These are phyloP conservation scores for Cunninghamia lanceolata DNA, from an alignment of 75 land plant genomes.

Conservation along the genomic window DNA sequence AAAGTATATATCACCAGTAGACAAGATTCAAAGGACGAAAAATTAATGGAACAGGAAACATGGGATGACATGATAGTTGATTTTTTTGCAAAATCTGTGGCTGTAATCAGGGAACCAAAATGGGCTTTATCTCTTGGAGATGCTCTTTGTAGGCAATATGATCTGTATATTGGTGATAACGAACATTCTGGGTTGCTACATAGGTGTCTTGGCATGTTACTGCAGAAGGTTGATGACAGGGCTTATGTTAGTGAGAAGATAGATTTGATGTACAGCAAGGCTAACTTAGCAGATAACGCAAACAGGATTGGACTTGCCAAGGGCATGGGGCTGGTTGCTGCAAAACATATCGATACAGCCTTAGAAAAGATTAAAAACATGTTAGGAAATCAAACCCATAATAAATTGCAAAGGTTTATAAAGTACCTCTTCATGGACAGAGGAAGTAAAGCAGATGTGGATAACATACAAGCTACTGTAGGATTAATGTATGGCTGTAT, in stretches of 20 bases:
- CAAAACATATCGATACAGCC: slow-evolving; percentile 89
- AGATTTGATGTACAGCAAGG: slow-evolving; percentile 78
- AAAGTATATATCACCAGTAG: slow-evolving; percentile 79
- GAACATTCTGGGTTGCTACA: slow-evolving; percentile 89
- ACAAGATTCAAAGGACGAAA: slow-evolving; percentile 82
- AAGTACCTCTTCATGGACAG: slow-evolving; percentile 40
- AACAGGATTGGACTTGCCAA: slow-evolving; percentile 94
- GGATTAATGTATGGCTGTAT: slow-evolving; percentile 97
- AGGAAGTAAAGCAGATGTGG: slow-evolving; percentile 53
- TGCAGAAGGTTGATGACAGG: slow-evolving; percentile 80
- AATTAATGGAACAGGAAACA: slow-evolving; percentile 61
- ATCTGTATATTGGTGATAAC: slow-evolving; percentile 65
- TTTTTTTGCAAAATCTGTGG: slow-evolving; percentile 89
- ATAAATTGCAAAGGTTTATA: slow-evolving; percentile 64
- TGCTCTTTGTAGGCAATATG: slow-evolving; percentile 70
- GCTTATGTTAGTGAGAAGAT: slow-evolving; percentile 76
- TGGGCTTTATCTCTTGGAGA: slow-evolving; percentile 86
- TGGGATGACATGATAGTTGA: slow-evolving; percentile 97
- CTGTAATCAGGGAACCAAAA: slow-evolving; percentile 66
- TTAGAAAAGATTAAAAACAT: slow-evolving; percentile 84
- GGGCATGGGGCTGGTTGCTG: slow-evolving; percentile 96
- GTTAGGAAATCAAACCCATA: slow-evolving; percentile 65
- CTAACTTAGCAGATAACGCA: slow-evolving; percentile 56
- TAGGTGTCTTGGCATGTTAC: slow-evolving; percentile 91
- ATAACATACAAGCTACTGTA: slow-evolving; percentile 93